Conservation (phyloP, 768 basidiomycete genomes). For the Neoboletus subvelutipes region DNA sequence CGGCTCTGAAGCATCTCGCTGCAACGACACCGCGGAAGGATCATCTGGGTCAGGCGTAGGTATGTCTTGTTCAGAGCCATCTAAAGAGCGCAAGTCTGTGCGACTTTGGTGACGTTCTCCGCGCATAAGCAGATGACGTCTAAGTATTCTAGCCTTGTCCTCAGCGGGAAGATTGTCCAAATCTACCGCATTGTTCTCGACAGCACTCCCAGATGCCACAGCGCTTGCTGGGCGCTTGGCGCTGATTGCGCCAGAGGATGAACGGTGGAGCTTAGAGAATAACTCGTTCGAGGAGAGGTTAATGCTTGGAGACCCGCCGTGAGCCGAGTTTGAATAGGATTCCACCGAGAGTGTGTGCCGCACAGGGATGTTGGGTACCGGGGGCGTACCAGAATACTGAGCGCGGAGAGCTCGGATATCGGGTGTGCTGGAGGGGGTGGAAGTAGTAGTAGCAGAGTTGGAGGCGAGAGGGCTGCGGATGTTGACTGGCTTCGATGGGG, state of each 20-base stretch:
- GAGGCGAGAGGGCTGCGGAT: slow-evolving; percentile 35
- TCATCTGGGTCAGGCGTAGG: slow-evolving; percentile 12
- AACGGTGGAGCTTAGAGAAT: slow-evolving; percentile 16
- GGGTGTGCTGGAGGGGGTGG: slow-evolving; percentile 56
- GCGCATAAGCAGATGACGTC: slow-evolving; percentile 76
- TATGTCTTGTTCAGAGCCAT: slow-evolving; percentile 30
- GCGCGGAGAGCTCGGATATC: slow-evolving; percentile 64
- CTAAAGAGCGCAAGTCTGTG: slow-evolving; percentile 22
- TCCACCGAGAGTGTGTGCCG: slow-evolving; percentile 51
- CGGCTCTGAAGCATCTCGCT: slow-evolving; percentile 54
- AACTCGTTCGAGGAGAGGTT: slow-evolving; percentile 12
- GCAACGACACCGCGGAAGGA: slow-evolving; percentile 23
- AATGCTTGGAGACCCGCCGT: slow-evolving; percentile 10
- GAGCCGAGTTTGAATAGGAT: slow-evolving; percentile 9
- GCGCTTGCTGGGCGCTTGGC: slow-evolving; percentile 35
- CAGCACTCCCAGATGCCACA: slow-evolving; percentile 30
- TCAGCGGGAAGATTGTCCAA: slow-evolving; percentile 71
- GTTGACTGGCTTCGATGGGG: slow-evolving; percentile 56
- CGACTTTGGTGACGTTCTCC: slow-evolving; percentile 49
- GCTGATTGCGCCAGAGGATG: slow-evolving; percentile 39
- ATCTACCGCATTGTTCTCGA: slow-evolving; percentile 33
- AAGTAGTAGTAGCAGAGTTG: slow-evolving; percentile 14
- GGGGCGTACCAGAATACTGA: slow-evolving; percentile 59
- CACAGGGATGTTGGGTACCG: slow-evolving; percentile 49
- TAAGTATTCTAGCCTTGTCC: slow-evolving; percentile 79